These are phyloP conservation scores for Ananas comosus DNA, from an alignment of 176 grass and related monocot species.

Conservation along the genomic window DNA sequence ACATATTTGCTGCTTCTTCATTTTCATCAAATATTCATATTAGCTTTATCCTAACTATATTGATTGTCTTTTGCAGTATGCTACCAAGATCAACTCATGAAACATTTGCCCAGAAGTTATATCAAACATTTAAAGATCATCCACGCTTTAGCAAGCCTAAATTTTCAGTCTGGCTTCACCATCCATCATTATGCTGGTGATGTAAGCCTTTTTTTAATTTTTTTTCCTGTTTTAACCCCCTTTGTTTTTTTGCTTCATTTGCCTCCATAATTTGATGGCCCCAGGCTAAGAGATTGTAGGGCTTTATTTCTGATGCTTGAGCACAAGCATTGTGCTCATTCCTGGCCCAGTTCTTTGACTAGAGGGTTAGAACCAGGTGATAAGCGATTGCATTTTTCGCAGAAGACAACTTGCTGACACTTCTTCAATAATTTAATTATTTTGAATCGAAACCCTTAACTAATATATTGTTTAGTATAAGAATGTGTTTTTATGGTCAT, in stretches of 20 bases:
- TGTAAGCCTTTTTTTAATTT: constrained; percentile 30
- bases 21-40: constrained; percentile 2
- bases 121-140: constrained; percentile 81
- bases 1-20: constrained; percentile 15
- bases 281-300: too few relatives aligned
- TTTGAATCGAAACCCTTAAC: too few relatives aligned
- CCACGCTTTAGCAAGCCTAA: constrained; percentile 84
- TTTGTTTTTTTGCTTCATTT: not conserved
- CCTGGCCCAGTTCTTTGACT: too few relatives aligned
- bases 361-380: too few relatives aligned
- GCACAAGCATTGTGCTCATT: not conserved
- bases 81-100: constrained; percentile 90
- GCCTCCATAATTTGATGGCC: not conserved
- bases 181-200: constrained; percentile 92
- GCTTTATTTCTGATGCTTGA: not conserved
- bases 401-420: too few relatives aligned
- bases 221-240: not conserved
- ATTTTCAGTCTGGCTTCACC: constrained; percentile 87
- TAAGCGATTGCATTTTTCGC: too few relatives aligned
- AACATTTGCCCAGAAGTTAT: constrained; percentile 89
- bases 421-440: too few relatives aligned
- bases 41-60: constrained; percentile 2
- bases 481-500: not conserved
- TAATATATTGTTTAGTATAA: too few relatives aligned
- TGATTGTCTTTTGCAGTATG: constrained; percentile 55